Base-by-base conservation (phyloP, 306 rosid species). In the Prunus campanulata region DNA sequence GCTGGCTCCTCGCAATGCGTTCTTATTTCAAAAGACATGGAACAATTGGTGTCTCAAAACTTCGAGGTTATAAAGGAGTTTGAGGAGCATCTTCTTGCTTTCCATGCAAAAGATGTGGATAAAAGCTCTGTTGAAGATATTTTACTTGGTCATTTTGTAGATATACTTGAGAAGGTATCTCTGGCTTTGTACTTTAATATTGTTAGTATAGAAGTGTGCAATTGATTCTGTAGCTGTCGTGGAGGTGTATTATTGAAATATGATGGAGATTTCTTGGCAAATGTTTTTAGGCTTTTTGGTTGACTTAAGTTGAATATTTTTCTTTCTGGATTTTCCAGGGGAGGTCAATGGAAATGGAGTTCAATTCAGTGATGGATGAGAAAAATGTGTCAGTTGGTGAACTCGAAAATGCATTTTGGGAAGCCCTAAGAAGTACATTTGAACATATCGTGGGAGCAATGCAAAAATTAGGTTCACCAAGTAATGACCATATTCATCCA, bases 1-100 rank as follows among this genome's bases (percentile, higher is more conserved):
- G 60, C 77, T 57, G 77, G 78, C 44, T 44, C 85, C 64, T 78
- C 83, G 2, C 74, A 70, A 76, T 60, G 68, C 74, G 80, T 11
- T 69, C 46, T 95, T 88, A 83, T 86, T 76, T 86, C 92, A 20
- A 87, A 81, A 68, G 82, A 85, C 80, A 89, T 92, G 93, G 85
- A 80, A 79, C 85, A 81, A 83, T 75, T 83, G 75, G 83, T 95
- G 47, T 70, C 60, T 66, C 78, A 85, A 56, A 95, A 95, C 74
- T 92, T 92, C 82, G 66, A 77, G 81, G 75, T 74, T 19, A 56
- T 95, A 50, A 71, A 81, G 75, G 79, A 71, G 57, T 90, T 92
- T 73, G 79, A 78, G 78, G 85, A 80, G 25, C 78, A 70, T 88
- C 85, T 90, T 66, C 82, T 64, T 74, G 74, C 56, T 30, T 66